Evolutionary conservation across 257 asterid genomes (phyloP).

Genomic region (Forsythia viridissima): DNA sequence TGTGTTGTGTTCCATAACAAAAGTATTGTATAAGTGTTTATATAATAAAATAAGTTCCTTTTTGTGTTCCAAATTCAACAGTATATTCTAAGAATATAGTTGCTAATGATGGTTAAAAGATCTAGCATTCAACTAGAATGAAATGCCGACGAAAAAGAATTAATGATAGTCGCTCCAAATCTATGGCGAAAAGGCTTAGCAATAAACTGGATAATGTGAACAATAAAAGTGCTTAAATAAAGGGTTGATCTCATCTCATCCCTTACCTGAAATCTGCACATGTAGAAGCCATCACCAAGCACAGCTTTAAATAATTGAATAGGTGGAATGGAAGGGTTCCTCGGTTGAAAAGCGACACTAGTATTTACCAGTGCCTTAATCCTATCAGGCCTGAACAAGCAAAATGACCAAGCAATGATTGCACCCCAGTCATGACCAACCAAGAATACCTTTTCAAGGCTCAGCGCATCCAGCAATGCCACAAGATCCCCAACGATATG

Average conservation of each 20-base stretch:
- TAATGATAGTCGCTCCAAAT: no score
- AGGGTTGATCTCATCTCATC: background rate
- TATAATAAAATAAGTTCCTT: no score
- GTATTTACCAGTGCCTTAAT: slow-evolving; percentile 32
- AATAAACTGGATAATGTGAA: background rate
- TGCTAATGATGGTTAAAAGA: no score
- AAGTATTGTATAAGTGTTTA: no score
- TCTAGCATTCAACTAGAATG: no score
- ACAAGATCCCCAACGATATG: slow-evolving; percentile 35
- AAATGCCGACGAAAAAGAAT: no score
- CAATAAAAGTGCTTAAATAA: background rate
- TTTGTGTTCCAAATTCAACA: no score
- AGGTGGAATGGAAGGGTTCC: slow-evolving; percentile 11
- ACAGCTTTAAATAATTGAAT: slow-evolving; percentile 1
- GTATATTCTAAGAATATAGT: no score
- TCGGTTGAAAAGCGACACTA: slow-evolving; percentile 23
- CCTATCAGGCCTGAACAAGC: slow-evolving; percentile 35
- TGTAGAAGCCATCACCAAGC: slow-evolving; percentile 29
- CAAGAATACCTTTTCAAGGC: slow-evolving; percentile 24
- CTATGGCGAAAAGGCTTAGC: no score
- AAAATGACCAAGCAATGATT: slow-evolving; percentile 27
- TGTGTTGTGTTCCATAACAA: no score
- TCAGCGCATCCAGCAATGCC: slow-evolving; percentile 23
- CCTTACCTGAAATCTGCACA: slow-evolving; percentile 34
- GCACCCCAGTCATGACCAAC: slow-evolving; percentile 35